These are phyloP conservation scores for Trichothecium roseum DNA, from an alignment of 2,329 filamentous ascomycete genomes.

Conservation along the genomic window DNA sequence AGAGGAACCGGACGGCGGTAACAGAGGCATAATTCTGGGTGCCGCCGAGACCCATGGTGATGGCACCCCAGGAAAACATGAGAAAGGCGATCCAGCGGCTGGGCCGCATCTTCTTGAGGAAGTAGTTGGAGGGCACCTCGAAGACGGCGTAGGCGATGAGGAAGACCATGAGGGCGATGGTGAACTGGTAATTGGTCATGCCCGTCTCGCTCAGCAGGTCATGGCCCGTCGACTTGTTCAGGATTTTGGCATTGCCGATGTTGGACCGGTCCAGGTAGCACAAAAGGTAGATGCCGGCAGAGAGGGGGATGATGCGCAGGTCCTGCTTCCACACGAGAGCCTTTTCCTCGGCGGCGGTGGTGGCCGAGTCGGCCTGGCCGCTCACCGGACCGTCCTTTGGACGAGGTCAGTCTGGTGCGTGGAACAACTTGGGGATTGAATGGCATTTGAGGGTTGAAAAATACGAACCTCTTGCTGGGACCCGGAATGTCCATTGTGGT, in stretches of 20 bases:
- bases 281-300: slow-evolving; percentile 41
- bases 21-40: slow-evolving; percentile 51
- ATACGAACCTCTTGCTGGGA: too few relatives aligned
- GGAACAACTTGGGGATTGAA: too few relatives aligned
- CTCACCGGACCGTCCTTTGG: too few relatives aligned
- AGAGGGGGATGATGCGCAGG: slow-evolving; percentile 41
- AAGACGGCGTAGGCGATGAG: slow-evolving; percentile 50
- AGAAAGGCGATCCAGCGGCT: slow-evolving; percentile 56
- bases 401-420: too few relatives aligned
- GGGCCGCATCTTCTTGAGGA: slow-evolving; percentile 54
- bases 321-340: slow-evolving; percentile 31
- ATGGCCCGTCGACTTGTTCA: slow-evolving; percentile 49
- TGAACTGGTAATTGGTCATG: slow-evolving; percentile 53
- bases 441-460: too few relatives aligned
- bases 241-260: slow-evolving; percentile 58
- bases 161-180: slow-evolving; percentile 47
- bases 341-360: background rate
- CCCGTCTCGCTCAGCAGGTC: slow-evolving; percentile 52
- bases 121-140: slow-evolving; percentile 55
- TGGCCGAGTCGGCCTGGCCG: background rate
- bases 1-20: slow-evolving; percentile 55
- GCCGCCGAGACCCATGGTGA: slow-evolving; percentile 57
- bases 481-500: slow-evolving; percentile 7
- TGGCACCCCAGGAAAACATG: slow-evolving; percentile 55
- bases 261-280: slow-evolving; percentile 52